These are phyloP conservation scores for Glomus cerebriforme DNA, from an alignment of 192 early-diverging fungal genomes.

Conservation along the genomic window DNA sequence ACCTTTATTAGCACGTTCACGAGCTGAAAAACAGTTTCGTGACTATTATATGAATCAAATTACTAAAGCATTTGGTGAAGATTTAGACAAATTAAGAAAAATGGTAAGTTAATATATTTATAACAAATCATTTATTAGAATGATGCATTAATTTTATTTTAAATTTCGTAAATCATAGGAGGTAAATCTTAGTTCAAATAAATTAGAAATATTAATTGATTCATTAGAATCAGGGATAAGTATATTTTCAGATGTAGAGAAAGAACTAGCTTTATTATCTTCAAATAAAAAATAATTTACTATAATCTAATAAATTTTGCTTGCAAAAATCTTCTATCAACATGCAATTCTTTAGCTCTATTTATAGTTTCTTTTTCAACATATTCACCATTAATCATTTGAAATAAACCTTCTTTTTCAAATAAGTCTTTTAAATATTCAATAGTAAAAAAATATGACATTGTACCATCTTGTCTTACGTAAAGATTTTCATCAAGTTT, in stretches of 20 bases:
- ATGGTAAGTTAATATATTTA: slow-evolving; percentile 11
- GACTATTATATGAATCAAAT: slow-evolving; percentile 43
- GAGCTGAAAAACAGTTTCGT: slow-evolving; percentile 36
- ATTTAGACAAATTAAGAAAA: slow-evolving; percentile 43
- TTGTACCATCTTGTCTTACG: slow-evolving; percentile 94
- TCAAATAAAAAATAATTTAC: not conserved
- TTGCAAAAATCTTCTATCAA: slow-evolving; percentile 75
- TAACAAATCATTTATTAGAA: not conserved
- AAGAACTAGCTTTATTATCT: slow-evolving; percentile 30
- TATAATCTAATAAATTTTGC: slow-evolving; percentile 68
- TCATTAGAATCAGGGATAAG: slow-evolving; percentile 46
- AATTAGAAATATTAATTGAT: slow-evolving; percentile 42
- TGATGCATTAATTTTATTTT: not conserved
- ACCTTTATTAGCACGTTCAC: slow-evolving; percentile 21
- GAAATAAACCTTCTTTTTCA: slow-evolving; percentile 60
- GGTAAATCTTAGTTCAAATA: slow-evolving; percentile 28
- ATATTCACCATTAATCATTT: slow-evolving; percentile 60
- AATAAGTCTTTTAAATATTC: slow-evolving; percentile 64
- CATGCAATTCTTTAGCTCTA: slow-evolving; percentile 60
- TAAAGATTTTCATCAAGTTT: slow-evolving; percentile 93
- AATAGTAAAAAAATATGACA: slow-evolving; percentile 88
- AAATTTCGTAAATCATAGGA: slow-evolving; percentile 36
- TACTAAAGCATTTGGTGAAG: slow-evolving; percentile 44
- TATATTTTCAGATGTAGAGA: slow-evolving; percentile 43
- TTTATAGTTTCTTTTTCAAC: slow-evolving; percentile 73